These are phyloP conservation scores for Citrus sp. DNA, from an alignment of 345 rosid species.

Conservation along the genomic window DNA sequence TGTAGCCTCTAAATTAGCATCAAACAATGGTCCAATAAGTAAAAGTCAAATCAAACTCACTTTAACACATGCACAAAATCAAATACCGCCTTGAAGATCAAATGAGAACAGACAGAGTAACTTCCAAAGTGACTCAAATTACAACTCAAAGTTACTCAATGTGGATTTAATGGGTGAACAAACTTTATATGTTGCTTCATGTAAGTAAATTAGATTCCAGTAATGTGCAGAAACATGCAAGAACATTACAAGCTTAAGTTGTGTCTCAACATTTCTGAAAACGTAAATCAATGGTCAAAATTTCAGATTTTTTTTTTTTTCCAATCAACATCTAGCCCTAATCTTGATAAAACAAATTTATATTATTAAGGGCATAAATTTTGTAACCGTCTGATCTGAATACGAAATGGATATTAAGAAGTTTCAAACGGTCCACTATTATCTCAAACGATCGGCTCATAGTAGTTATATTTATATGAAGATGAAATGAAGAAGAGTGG, in stretches of 20 bases:
- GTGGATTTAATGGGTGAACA: neutral
- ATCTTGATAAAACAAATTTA: neutral
- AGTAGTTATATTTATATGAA: too few species aligned
- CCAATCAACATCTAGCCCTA: neutral
- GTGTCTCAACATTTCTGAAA: neutral
- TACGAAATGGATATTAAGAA: neutral
- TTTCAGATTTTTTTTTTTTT: neutral
- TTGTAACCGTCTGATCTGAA: neutral
- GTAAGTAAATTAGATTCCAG: neutral
- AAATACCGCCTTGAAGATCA: neutral
- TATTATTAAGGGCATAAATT: neutral
- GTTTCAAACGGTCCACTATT: neutral
- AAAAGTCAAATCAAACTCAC: neutral
- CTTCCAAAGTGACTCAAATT: neutral
- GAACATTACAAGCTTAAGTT: neutral
- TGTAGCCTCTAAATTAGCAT: slow-evolving; percentile 56
- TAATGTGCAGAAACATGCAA: neutral
- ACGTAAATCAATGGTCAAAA: neutral
- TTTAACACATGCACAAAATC: neutral
- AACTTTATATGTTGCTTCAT: neutral
- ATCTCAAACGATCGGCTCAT: neutral
- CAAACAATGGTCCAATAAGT: neutral
- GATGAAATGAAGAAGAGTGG: neutral
- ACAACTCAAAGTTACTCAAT: neutral
- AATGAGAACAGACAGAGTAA: slow-evolving; percentile 5